phyloP scores from a whole-genome alignment of 2,329 filamentous ascomycete species.

The Pleoardoris graminearum region DNA sequence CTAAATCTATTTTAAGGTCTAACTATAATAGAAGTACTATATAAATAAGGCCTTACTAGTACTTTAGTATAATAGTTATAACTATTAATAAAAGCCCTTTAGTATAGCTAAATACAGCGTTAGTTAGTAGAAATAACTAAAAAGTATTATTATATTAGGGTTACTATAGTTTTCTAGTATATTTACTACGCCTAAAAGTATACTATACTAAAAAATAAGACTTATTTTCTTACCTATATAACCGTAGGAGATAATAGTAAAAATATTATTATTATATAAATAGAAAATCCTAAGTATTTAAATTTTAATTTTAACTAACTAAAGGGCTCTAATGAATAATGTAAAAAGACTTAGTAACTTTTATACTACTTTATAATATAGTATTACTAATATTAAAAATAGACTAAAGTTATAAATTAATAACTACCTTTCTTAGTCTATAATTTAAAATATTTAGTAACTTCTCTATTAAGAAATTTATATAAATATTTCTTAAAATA shows the following conservation, averaged over 20 bases:
- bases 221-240: constrained; percentile 10
- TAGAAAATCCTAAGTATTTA: constrained; percentile 12
- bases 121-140: constrained; percentile 1
- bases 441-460: constrained; percentile 5
- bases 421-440: constrained; percentile 10
- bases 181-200: background rate
- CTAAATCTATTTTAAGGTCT: constrained; percentile 8
- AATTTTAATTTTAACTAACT: constrained; percentile 9
- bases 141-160: too few relatives aligned
- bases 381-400: constrained; percentile 12
- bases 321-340: constrained; percentile 11
- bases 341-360: background rate
- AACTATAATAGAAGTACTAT: constrained; percentile 6
- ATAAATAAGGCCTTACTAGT: constrained; percentile 13
- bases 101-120: constrained; percentile 12
- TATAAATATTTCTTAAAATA: constrained; percentile 14
- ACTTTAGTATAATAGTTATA: constrained; percentile 8
- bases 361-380: constrained; percentile 9
- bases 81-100: constrained; percentile 10
- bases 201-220: constrained; percentile 8
- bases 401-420: constrained; percentile 13
- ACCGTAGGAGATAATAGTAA: constrained; percentile 11
- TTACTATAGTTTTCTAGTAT: too few relatives aligned
- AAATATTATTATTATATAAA: constrained; percentile 15
- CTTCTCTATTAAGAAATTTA: constrained; percentile 12